Evolutionary conservation across 371 early-diverging fungal genomes (phyloP).

Genomic region (Rhizopus delemar): DNA sequence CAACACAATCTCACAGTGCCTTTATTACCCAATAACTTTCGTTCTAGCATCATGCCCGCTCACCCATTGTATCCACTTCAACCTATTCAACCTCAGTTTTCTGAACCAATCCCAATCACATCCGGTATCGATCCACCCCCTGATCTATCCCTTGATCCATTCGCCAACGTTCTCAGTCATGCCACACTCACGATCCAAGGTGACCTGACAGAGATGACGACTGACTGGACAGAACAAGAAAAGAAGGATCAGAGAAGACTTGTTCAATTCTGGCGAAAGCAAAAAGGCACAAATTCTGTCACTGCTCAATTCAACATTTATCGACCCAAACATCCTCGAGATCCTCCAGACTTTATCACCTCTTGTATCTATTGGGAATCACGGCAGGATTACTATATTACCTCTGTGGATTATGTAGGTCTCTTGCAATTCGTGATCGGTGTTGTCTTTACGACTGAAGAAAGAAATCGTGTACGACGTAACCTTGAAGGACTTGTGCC

Average conservation of each 20-base stretch:
- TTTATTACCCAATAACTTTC: too few species aligned
- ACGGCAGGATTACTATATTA: constrained; percentile 71
- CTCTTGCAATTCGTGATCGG: constrained; percentile 72
- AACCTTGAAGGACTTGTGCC: constrained; percentile 85
- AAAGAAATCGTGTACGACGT: constrained; percentile 82
- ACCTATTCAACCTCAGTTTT: too few species aligned
- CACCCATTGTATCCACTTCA: too few species aligned
- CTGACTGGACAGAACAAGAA: constrained; percentile 67
- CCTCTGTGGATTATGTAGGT: constrained; percentile 78
- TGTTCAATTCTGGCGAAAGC: constrained; percentile 70
- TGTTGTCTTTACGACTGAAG: constrained; percentile 74
- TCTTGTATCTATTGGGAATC: constrained; percentile 84
- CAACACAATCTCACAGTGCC: too few species aligned
- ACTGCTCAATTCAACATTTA: constrained; percentile 64
- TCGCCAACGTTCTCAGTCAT: constrained; percentile 65
- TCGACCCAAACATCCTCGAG: constrained; percentile 51
- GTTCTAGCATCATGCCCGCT: too few species aligned
- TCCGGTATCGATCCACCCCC: background rate
- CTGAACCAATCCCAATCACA: background rate
- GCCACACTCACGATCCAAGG: constrained; percentile 68
- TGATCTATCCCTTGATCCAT: constrained; percentile 23
- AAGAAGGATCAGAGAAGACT: constrained; percentile 65
- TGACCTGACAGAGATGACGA: constrained; percentile 62
- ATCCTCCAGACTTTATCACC: constrained; percentile 51
- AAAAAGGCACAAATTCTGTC: constrained; percentile 61